Conservation (phyloP, 805 yeast genomes). For the Wickerhamomyces ciferrii region DNA sequence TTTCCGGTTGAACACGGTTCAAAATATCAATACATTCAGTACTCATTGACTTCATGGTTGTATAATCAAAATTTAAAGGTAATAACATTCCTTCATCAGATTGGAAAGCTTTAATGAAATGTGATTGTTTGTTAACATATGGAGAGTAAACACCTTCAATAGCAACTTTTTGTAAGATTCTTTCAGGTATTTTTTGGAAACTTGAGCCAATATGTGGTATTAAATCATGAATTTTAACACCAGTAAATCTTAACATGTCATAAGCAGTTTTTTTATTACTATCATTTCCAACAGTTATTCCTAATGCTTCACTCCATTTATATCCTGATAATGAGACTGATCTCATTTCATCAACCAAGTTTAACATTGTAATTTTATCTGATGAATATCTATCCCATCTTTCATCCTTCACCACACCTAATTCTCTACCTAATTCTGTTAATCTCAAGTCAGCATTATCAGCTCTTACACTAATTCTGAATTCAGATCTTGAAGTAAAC, state of each 20-base stretch:
- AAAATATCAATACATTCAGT: slow-evolving; percentile 67
- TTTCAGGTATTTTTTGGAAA: slow-evolving; percentile 28
- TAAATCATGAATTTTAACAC: slow-evolving; percentile 18
- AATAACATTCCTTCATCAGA: slow-evolving; percentile 75
- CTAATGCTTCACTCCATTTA: slow-evolving; percentile 56
- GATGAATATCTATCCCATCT: slow-evolving; percentile 45
- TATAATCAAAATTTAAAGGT: slow-evolving; percentile 67
- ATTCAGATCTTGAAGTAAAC: slow-evolving; percentile 96
- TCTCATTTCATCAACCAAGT: slow-evolving; percentile 40
- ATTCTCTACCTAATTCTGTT: slow-evolving; percentile 58
- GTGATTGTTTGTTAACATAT: slow-evolving; percentile 66
- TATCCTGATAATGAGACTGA: slow-evolving; percentile 43
- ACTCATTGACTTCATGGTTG: slow-evolving; percentile 56
- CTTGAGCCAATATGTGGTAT: slow-evolving; percentile 10
- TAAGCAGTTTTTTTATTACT: slow-evolving; percentile 57
- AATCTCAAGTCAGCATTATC: slow-evolving; percentile 91
- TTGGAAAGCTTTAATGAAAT: slow-evolving; percentile 68
- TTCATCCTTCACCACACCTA: slow-evolving; percentile 61
- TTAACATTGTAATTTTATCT: slow-evolving; percentile 41
- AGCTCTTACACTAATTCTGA: slow-evolving; percentile 81
- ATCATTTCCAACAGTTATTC: slow-evolving; percentile 45
- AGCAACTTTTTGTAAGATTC: slow-evolving; percentile 57
- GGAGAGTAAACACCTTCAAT: slow-evolving; percentile 84
- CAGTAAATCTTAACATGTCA: slow-evolving; percentile 61
- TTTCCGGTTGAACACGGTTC: slow-evolving; percentile 75